Conservation (phyloP, 2,329 filamentous ascomycete genomes). For the Fusarium algeriense region DNA sequence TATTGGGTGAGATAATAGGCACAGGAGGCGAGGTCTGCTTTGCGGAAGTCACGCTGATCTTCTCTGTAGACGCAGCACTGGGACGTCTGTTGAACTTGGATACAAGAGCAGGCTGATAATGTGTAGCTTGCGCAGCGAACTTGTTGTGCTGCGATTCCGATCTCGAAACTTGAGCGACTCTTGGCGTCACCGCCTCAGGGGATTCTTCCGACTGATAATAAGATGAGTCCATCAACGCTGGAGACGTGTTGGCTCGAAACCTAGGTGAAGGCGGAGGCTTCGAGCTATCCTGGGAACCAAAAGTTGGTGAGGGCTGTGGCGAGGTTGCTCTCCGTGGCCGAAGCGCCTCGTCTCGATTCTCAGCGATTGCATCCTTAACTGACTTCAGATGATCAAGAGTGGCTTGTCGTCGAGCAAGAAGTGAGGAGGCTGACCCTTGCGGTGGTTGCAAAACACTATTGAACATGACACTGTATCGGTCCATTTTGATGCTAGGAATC, state of each 20-base stretch:
- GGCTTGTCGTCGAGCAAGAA: slow-evolving; percentile 70
- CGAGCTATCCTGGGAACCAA: slow-evolving; percentile 37
- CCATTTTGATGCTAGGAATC: slow-evolving; percentile 84
- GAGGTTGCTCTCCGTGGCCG: slow-evolving; percentile 62
- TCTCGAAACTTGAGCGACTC: slow-evolving; percentile 25
- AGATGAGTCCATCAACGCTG: slow-evolving; percentile 58
- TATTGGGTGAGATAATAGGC: slow-evolving; percentile 7
- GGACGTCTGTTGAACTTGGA: slow-evolving; percentile 48
- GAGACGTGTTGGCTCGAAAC: slow-evolving; percentile 67
- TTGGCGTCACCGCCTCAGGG: slow-evolving; percentile 22
- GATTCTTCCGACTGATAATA: slow-evolving; percentile 48
- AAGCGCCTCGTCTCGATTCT: slow-evolving; percentile 51
- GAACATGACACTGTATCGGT: slow-evolving; percentile 96
- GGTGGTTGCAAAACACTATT: slow-evolving; percentile 73
- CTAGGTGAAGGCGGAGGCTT: slow-evolving; percentile 53
- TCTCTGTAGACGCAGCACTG: slow-evolving; percentile 22
- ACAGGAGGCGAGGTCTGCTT: slow-evolving; percentile 32
- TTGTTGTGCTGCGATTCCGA: slow-evolving; percentile 17
- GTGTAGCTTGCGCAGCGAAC: slow-evolving; percentile 5
- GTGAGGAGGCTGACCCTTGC: slow-evolving; percentile 48
- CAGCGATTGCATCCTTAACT: slow-evolving; percentile 59
- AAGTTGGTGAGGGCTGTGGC: slow-evolving; percentile 62
- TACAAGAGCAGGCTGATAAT: slow-evolving; percentile 31
- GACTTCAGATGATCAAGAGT: slow-evolving; percentile 69
- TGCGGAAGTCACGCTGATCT: not conserved